A percentile compares a stretch with the other conserved stretches of the same genome.
Evolutionary conservation across 768 basidiomycete genomes (phyloP).

Genomic region (Piloderma croceum): DNA sequence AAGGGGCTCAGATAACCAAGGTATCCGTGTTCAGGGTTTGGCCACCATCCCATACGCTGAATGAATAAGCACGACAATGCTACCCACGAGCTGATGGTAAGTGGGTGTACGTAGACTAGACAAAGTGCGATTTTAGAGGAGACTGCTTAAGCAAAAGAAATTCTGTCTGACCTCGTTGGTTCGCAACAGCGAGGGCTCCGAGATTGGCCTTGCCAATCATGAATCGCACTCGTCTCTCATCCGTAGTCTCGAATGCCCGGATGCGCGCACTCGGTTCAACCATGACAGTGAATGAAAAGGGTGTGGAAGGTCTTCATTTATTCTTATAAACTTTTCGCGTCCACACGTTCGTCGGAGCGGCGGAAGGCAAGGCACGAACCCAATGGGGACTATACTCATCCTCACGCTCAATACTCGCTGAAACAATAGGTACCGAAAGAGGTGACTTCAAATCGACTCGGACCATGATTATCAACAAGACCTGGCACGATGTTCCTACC

Average conservation of each 20-base stretch:
- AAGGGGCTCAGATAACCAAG: constrained; percentile 52
- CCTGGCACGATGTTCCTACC: constrained; percentile 71
- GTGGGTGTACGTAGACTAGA: constrained; percentile 56
- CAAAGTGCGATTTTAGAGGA: constrained; percentile 3
- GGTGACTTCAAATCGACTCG: neutral
- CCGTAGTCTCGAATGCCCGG: constrained; percentile 43
- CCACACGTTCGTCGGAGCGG: no score
- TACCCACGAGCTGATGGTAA: constrained; percentile 59
- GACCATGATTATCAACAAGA: constrained; percentile 78
- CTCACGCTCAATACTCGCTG: no score
- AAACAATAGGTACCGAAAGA: no score
- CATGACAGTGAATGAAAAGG: no score
- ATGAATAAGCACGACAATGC: constrained; percentile 53
- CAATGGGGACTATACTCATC: no score
- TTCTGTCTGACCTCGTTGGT: constrained; percentile 43
- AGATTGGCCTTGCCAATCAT: constrained; percentile 59
- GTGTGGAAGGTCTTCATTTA: no score
- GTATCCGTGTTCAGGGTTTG: constrained; percentile 37
- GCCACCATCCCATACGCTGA: constrained; percentile 65
- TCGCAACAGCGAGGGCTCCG: constrained; percentile 64
- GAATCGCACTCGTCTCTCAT: constrained; percentile 60
- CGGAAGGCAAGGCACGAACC: no score
- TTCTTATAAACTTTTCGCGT: no score
- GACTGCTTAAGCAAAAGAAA: neutral
- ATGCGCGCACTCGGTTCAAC: constrained; percentile 42